phyloP scores from a whole-genome alignment of 768 basidiomycete species.

The Trametes elegans region DNA sequence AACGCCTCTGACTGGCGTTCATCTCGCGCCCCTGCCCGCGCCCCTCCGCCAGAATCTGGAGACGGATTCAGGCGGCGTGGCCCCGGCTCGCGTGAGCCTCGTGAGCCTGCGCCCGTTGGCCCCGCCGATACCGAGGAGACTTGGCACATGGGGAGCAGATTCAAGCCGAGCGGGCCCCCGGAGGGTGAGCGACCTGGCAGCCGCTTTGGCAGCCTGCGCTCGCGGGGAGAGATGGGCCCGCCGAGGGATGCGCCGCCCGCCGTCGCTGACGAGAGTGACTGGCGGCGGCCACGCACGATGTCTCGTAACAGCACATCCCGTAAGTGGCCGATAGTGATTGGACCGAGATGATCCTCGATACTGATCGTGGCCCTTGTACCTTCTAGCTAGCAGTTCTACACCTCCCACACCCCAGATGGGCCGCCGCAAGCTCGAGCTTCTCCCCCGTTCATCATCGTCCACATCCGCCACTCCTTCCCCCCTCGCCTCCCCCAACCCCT shows the following conservation, averaged over 20 bases:
- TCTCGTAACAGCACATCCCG: constrained; percentile 58
- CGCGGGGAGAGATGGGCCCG: constrained; percentile 54
- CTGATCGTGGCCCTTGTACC: constrained; percentile 3
- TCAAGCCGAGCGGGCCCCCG: constrained; percentile 52
- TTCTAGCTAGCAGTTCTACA: constrained; percentile 63
- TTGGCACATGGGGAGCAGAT: constrained; percentile 75
- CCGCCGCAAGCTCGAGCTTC: constrained; percentile 80
- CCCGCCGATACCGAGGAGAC: constrained; percentile 74
- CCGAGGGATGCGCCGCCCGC: constrained; percentile 37
- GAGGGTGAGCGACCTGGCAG: constrained; percentile 37
- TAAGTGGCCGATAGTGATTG: constrained; percentile 34
- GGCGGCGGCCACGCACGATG: constrained; percentile 56
- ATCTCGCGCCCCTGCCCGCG: constrained; percentile 36
- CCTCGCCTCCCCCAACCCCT: constrained; percentile 75
- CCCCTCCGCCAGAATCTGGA: constrained; percentile 38
- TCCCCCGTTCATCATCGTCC: constrained; percentile 67
- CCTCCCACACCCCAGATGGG: constrained; percentile 80
- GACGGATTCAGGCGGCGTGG: constrained; percentile 54
- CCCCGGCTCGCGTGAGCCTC: constrained; percentile 45
- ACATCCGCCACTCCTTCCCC: constrained; percentile 71
- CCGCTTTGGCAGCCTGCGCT: constrained; percentile 46
- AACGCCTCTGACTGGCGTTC: constrained; percentile 72
- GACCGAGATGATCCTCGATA: neutral
- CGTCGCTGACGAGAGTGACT: constrained; percentile 61
- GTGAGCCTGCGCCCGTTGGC: constrained; percentile 37